Base-by-base conservation (phyloP, 1,284 basidiomycete species). In the Ceratobasidium sp. region DNA sequence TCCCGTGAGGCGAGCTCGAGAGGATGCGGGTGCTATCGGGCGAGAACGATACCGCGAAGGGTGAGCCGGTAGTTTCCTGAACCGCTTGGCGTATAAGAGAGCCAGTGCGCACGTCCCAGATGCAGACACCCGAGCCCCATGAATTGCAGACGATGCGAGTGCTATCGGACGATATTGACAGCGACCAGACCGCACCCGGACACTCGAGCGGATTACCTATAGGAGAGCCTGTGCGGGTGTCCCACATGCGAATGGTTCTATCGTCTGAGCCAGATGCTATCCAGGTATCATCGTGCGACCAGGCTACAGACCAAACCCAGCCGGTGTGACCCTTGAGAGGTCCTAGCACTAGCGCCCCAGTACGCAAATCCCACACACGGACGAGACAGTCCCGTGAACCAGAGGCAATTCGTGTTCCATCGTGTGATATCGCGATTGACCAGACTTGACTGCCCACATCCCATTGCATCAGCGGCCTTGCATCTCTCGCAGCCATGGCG, bases 201-300 rank as follows among this genome's bases (percentile, higher is more conserved):
- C 50, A n/a, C 7, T 24, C 6, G 50, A 8, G n/a, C 9, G 50
- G 6, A 9, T 53, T 9, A 7, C 7, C 8, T 24, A 8, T 9
- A 7, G 19, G 45, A 9, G 45, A 47, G 19, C 22, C 54, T 6
- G 54, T 56, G 22, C 33, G 22, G 27, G 54, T 31, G 9, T 56
- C 54, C 54, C 54, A 56, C 11, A 56, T 56, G 17, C 54, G 14
- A 6, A 56, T 56, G 22, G 54, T 56, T 6, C 54, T 3, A 56
- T 56, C 54, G 22, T 6, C 5, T 14, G 54, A 56, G 22, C 54
- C 17, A 56, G 54, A 56, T 56, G 27, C 27, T 29, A 56, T 56
- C 5, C 19, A 8, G 2, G 1, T n/a, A 2, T 27, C 50, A 22
- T 53, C 50, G 9, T n/a, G n/a, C 9, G 50, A 53, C n/a, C n/a